Base-by-base conservation (phyloP, 441 rosid species). In the Gossypium gossypioides region DNA sequence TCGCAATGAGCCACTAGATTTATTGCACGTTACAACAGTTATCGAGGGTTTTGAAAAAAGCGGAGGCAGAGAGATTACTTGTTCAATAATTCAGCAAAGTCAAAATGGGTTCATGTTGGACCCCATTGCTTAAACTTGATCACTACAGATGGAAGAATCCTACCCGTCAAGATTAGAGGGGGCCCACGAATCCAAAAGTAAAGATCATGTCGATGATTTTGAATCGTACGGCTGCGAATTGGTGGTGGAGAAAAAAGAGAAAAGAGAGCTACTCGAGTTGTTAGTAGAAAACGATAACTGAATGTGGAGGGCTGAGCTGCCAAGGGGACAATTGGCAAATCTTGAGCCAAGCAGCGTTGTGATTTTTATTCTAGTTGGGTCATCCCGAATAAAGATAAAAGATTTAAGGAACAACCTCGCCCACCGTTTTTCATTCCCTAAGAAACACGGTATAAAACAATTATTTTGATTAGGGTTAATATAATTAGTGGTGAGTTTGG, bases 121-220 rank as follows among this genome's bases (percentile, higher is more conserved):
- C 70, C 74, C 77, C 51, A 9, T 2, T 7, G 18, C 13, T 2
- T 6, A 32, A 8, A 46, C 37, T 8, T 6, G 3, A 21, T n/a
- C 57, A 7, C 15, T 66, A 61, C 73, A 37, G 13, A 3, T 75
- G 74, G 65, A 34, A 51, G 16, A 0, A 69, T 52, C 64, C 0
- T 7, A 54, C 16, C 78, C 50, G 34, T 44, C 0, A 4, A 48
- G 44, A 0, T 5, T 24, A 2, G 21, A 0, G 32, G 13, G 42
- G 72, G 71, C 22, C 67, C 65, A 61, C 57, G 32, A 12, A 75
- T 40, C 78, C 40, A 10, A 62, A 19, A 16, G 59, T 3, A 24
- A 52, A 24, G 71, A 70, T 55, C 4, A 4, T 15, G 42, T 21
- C 0, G 10, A 19, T 21, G 50, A 70, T 2, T 42, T 54, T 54